phyloP scores from a whole-genome alignment of 1,284 basidiomycete species.

The Chiua sp. region DNA sequence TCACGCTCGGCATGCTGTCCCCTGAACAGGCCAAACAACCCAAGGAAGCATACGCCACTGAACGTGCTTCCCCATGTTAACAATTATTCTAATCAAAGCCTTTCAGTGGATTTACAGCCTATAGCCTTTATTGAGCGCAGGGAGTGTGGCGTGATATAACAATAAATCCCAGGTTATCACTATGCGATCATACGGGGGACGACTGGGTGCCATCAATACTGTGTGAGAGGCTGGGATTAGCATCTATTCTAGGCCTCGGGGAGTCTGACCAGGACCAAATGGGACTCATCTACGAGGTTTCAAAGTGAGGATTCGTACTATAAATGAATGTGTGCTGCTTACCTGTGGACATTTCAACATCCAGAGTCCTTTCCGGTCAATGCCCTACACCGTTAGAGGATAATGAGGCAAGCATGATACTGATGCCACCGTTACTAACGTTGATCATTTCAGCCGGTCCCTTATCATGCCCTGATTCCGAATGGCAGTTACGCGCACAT shows the following conservation, averaged over 20 bases:
- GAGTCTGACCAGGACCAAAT: conserved; percentile 92
- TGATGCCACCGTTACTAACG: conserved; percentile 11
- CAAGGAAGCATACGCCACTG: conserved; percentile 82
- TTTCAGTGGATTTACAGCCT: conserved; percentile 88
- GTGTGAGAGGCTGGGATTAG: conserved; percentile 96
- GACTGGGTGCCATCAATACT: conserved; percentile 87
- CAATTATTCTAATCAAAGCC: conserved; percentile 4
- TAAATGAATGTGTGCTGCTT: neutral
- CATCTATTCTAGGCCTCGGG: conserved; percentile 93
- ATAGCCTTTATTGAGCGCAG: conserved; percentile 57
- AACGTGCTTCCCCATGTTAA: conserved; percentile 5
- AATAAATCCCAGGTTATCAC: conserved; percentile 80
- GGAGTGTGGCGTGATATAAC: conserved; percentile 6
- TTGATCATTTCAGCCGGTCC: conserved; percentile 62
- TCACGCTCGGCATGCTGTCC: conserved; percentile 95
- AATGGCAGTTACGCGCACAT: conserved; percentile 97
- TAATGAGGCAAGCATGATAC: conserved; percentile 60
- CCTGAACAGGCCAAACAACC: conserved; percentile 93
- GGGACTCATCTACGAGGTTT: conserved; percentile 94
- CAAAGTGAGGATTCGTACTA: conserved; percentile 61
- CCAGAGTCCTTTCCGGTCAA: conserved; percentile 99
- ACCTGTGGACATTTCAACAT: conserved; percentile 58
- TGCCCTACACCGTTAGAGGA: conserved; percentile 82
- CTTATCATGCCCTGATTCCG: conserved; percentile 87
- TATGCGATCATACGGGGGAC: conserved; percentile 93